Base-by-base conservation (phyloP, 2,329 filamentous ascomycete genomes). In the Aspergillus melleus region DNA sequence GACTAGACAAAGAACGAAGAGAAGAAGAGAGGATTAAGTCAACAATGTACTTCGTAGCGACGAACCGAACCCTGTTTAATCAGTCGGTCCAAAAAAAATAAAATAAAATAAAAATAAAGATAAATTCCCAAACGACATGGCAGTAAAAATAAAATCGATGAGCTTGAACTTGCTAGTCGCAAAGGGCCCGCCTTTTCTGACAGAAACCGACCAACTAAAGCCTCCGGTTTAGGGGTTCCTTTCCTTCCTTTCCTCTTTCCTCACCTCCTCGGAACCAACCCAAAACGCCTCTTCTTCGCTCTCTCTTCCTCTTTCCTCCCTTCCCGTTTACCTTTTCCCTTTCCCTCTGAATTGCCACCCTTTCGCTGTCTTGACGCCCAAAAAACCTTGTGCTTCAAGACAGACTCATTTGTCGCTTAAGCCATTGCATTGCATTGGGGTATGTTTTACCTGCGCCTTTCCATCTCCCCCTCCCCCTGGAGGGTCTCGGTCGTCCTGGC, bases 361-460 rank as follows among this genome's bases (percentile, higher is more conserved):
- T 57, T 29, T 20, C 22, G 1, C 3, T 29, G 16, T 29, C 39
- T n/a, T 20, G 12, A 47, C 44, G 44, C 20, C n/a, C 44, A 22
- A 47, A 36, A 29, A 14, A 6, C 6, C 26, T 39, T 22, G 36
- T 19, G 14, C 14, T 36, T 49, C 29, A 11, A 22, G 29, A 39
- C 8, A 22, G 22, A 47, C 42, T 44, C 16, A 19, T 24, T 26
- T 10, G 19, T 22, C 8, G 24, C 53, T 50, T 26, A 51, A 30
- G 55, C 49, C 53, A 57, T 60, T 55, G 47, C 59, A 55, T 57
- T 60, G 56, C 49, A 51, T 60, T 58, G 49, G 53, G 57, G 65
- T 65, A 66, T 26, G 65, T 66, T 61, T 59, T 55, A 61, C 60
- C 49, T 54, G 52, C 36, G 6, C 14, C 36, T 42, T 42, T 6